Percentiles rank a stretch among this genome's conserved stretches.
Evolutionary conservation across 1,284 basidiomycete species (phyloP).

Genomic region (Sparassis latifolia): DNA sequence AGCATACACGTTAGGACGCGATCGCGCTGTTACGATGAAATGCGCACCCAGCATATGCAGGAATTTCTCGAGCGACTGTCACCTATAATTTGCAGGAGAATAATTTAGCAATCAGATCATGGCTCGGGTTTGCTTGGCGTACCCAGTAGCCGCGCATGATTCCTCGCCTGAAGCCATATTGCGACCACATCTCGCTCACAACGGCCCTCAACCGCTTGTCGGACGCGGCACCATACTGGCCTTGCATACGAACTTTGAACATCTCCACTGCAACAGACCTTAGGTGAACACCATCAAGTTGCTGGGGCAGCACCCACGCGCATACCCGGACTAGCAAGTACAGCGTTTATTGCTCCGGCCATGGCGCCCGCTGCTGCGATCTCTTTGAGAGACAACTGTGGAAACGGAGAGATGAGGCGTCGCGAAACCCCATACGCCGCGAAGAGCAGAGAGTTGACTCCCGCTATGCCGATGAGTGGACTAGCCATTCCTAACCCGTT

Average conservation of each 20-base stretch:
- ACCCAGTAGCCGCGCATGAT: slow-evolving; percentile 98
- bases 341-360: slow-evolving; percentile 85
- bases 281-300: not conserved
- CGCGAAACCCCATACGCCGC: slow-evolving; percentile 82
- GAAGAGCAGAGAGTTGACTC: slow-evolving; percentile 94
- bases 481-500: slow-evolving; percentile 72
- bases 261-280: slow-evolving; percentile 56
- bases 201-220: slow-evolving; percentile 76
- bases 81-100: slow-evolving; percentile 41
- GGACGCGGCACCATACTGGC: slow-evolving; percentile 71
- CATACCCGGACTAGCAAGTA: slow-evolving; percentile 83
- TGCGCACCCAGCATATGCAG: slow-evolving; percentile 85
- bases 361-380: slow-evolving; percentile 83
- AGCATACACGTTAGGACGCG: too few relatives aligned
- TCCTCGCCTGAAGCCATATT: slow-evolving; percentile 81
- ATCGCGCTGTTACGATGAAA: not conserved
- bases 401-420: slow-evolving; percentile 83
- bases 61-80: slow-evolving; percentile 90
- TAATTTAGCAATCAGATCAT: not conserved
- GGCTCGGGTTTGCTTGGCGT: slow-evolving; percentile 13
- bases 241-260: slow-evolving; percentile 97
- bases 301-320: slow-evolving; percentile 1
- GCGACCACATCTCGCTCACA: slow-evolving; percentile 74
- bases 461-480: slow-evolving; percentile 90
- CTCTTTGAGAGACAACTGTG: slow-evolving; percentile 73